phyloP scores from a whole-genome alignment of 73 alveolate species.

The Symbiodinium pilosum region DNA sequence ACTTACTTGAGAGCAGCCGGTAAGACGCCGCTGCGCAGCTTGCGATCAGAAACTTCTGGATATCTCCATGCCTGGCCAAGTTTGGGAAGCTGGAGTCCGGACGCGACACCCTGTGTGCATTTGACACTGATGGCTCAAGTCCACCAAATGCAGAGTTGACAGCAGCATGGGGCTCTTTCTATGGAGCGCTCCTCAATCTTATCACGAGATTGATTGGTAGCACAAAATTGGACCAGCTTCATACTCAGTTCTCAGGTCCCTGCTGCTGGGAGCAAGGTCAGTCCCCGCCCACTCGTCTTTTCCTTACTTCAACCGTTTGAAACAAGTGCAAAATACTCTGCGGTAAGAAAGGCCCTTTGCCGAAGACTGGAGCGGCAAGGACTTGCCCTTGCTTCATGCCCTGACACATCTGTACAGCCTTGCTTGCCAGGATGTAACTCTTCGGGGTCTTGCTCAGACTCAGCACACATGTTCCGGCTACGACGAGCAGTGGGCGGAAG shows the following conservation, averaged over 20 bases:
- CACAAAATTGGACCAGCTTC: too few species aligned
- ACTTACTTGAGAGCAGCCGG: too few species aligned
- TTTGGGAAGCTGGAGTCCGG: too few species aligned
- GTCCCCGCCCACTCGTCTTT: neutral
- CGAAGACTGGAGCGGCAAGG: neutral
- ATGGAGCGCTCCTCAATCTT: neutral
- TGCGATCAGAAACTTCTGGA: too few species aligned
- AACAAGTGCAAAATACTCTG: neutral
- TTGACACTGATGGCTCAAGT: too few species aligned
- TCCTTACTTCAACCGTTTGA: neutral
- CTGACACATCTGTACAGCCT: neutral
- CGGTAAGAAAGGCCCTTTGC: neutral
- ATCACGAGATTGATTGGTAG: too few species aligned
- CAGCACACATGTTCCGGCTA: slow-evolving; percentile 70
- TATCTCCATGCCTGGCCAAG: too few species aligned
- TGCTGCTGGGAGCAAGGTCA: neutral
- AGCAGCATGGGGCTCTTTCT: neutral
- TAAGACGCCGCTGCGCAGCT: too few species aligned
- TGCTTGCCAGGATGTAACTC: slow-evolving; percentile 5
- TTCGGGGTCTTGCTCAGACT: neutral
- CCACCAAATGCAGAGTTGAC: neutral
- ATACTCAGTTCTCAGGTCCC: neutral
- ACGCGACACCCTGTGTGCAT: too few species aligned
- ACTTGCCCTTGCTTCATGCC: neutral
- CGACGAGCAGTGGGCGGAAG: slow-evolving; percentile 67